Evolutionary conservation across 148 eudicot species (phyloP).

Genomic region (Euryodendron excelsum): DNA sequence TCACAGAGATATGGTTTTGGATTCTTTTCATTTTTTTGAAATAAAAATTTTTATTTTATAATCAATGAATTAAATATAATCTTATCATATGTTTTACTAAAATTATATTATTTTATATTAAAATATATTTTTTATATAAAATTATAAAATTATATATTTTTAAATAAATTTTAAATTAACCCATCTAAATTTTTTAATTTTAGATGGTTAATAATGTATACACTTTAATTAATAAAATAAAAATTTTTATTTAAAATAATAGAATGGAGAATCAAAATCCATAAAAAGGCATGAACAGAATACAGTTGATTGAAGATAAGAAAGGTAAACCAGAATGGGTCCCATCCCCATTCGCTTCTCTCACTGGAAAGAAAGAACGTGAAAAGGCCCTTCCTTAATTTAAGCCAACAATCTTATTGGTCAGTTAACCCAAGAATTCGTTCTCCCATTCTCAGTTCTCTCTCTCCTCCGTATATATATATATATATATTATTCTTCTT

Average conservation of each 20-base stretch:
- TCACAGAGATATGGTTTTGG: too few species aligned
- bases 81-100: too few species aligned
- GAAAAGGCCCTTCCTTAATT: background rate
- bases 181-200: too few species aligned
- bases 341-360: background rate
- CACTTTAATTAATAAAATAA: too few species aligned
- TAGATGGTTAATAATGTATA: too few species aligned
- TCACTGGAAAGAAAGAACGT: constrained; percentile 2
- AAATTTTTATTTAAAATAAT: background rate
- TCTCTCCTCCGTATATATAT: background rate
- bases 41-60: too few species aligned
- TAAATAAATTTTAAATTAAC: too few species aligned
- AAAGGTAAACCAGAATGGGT: constrained; percentile 4
- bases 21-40: too few species aligned
- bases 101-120: too few species aligned
- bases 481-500: background rate
- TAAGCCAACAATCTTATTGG: background rate
- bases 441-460: background rate
- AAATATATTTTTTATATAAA: too few species aligned
- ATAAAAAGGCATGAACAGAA: background rate
- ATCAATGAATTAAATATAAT: too few species aligned
- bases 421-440: background rate
- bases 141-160: too few species aligned
- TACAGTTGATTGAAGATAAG: background rate
- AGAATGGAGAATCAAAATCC: background rate